These are phyloP conservation scores for Vigna unguiculata DNA, from an alignment of 306 rosid species.

Conservation along the genomic window DNA sequence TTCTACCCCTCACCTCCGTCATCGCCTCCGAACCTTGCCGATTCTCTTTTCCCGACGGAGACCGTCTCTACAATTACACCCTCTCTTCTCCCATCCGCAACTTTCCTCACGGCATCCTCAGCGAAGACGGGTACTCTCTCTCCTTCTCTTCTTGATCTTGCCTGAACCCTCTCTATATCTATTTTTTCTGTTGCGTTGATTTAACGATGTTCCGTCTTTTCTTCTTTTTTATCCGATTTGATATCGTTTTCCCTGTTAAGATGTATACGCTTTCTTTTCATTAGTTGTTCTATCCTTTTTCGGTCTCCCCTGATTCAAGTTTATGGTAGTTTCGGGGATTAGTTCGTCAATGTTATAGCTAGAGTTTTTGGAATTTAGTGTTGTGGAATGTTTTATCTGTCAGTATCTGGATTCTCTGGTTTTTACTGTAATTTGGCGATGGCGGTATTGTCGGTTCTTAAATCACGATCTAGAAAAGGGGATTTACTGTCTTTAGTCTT, in stretches of 20 bases:
- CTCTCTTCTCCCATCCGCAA: conserved; percentile 70
- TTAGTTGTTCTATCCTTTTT: not conserved
- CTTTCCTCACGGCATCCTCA: conserved; percentile 87
- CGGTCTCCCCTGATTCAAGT: conserved; percentile 14
- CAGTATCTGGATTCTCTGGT: conserved; percentile 8
- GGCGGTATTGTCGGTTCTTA: not conserved
- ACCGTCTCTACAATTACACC: conserved; percentile 73
- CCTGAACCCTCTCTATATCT: not conserved
- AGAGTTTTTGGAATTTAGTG: conserved; percentile 31
- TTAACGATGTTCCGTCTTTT: not conserved
- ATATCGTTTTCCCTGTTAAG: not conserved
- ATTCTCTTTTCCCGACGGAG: conserved; percentile 51
- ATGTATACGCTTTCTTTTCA: not conserved
- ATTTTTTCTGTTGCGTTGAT: not conserved
- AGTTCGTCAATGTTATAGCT: not conserved
- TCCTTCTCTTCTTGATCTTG: conserved; percentile 37
- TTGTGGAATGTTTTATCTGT: not conserved
- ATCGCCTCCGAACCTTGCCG: conserved; percentile 51
- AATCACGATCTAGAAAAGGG: conserved; percentile 1
- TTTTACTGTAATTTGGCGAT: not conserved
- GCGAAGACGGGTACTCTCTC: conserved; percentile 88
- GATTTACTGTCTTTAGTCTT: not conserved
- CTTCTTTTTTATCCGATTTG: not conserved
- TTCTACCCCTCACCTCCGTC: conserved; percentile 40
- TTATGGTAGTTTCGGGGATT: conserved; percentile 5